Evolutionary conservation across 2,329 filamentous ascomycete genomes (phyloP), one percentile per base, ranked within the genome.

Genomic region (Gremmenia infestans): DNA sequence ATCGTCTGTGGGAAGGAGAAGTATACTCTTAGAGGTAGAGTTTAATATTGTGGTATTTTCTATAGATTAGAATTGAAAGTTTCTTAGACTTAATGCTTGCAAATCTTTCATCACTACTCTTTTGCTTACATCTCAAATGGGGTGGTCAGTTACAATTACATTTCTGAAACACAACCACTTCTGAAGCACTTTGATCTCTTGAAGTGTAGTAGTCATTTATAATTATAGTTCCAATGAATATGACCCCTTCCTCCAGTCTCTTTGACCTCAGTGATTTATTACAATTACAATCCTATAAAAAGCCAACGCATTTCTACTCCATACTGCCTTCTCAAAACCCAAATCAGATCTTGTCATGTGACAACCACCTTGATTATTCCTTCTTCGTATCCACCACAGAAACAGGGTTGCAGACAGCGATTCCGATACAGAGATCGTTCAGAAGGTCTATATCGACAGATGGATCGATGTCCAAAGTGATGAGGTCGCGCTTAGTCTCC

Each of bases 401-500:
- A n/a, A 64, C 57, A 4, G 62, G 62, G 55, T 64, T 60, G 54
- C 62, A 64, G 0, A 58, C 53, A 0, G 60, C 56, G 43, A 64
- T 61, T 4, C 62, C 62, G 11, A 57, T 2, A 48, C 62, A 64
- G 9, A 60, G 42, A 43, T 63, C 32, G 14, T 58, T 57, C n/a
- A 57, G 42, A 6, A 54, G 8, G 28, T 32, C 28, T 3, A 32
- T 8, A 32, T 32, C 9, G 28, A 32, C 28, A 32, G 28, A 2
- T 32, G 28, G 22, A 37, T 56, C 39, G 17, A 60, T 2, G 37
- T 60, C 52, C 5, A 59, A 7, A 14, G 32, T 47, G 25, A 55
- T 39, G 6, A 60, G 50, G 15, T 53, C 48, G n/a, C 52, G 49
- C 17, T 56, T 56, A 19, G 23, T 22, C 15, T 48, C 23, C 45